These are phyloP conservation scores for Aschersonia sp. DNA, from an alignment of 2,329 filamentous ascomycete species.

Conservation along the genomic window DNA sequence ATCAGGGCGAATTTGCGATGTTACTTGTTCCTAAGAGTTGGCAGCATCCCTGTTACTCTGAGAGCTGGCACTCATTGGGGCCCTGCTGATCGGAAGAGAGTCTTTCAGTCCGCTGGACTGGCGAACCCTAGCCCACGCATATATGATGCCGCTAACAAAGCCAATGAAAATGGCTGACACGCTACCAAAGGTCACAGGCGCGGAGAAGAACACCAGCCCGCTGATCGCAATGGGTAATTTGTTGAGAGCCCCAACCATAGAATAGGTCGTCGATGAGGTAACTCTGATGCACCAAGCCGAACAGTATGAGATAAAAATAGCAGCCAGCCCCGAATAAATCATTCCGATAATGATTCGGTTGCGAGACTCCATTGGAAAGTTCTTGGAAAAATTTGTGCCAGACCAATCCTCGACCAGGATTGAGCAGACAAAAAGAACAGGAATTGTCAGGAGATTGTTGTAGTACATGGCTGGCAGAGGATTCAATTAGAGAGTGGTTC, in stretches of 20 bases:
- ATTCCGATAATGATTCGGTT: slow-evolving; percentile 75
- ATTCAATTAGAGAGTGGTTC: neutral
- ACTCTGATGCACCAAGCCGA: slow-evolving; percentile 98
- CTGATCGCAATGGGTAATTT: slow-evolving; percentile 92
- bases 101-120: slow-evolving; percentile 55
- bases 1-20: too few relatives aligned
- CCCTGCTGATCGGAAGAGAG: slow-evolving; percentile 48
- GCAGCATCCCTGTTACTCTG: slow-evolving; percentile 79
- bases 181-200: slow-evolving; percentile 81
- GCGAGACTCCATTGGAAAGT: slow-evolving; percentile 75
- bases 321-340: slow-evolving; percentile 82
- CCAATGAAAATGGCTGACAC: slow-evolving; percentile 84
- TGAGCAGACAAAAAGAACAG: slow-evolving; percentile 71
- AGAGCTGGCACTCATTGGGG: slow-evolving; percentile 75
- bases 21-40: slow-evolving; percentile 27
- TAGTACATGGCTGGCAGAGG: slow-evolving; percentile 83
- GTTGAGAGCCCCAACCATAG: slow-evolving; percentile 95
- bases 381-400: slow-evolving; percentile 61
- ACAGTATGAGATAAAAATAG: slow-evolving; percentile 98
- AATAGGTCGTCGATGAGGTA: slow-evolving; percentile 94
- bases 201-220: slow-evolving; percentile 88
- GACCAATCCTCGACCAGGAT: slow-evolving; percentile 89
- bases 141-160: slow-evolving; percentile 85
- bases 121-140: slow-evolving; percentile 47
- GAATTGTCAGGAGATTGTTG: slow-evolving; percentile 96